Evolutionary conservation across 2,329 filamentous ascomycete species (phyloP).

Genomic region (Blumeriella jaapii): DNA sequence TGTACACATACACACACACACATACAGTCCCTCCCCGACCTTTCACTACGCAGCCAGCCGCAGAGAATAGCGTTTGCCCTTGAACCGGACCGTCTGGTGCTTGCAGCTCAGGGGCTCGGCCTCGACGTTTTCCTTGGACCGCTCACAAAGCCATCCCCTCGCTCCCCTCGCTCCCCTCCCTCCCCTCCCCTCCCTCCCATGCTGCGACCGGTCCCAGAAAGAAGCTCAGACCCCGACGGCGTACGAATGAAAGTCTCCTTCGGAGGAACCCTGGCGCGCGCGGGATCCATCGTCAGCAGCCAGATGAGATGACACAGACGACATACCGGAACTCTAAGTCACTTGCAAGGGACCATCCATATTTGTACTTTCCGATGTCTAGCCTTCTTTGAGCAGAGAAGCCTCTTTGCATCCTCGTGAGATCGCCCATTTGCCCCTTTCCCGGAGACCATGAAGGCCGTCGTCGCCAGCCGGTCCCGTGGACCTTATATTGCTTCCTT

Average conservation of each 20-base stretch:
- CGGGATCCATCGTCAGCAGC: constrained; percentile 23
- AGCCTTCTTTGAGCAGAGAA: constrained; percentile 20
- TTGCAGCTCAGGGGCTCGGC: constrained; percentile 21
- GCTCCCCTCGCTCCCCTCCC: neutral
- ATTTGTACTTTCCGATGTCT: constrained; percentile 25
- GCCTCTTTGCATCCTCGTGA: constrained; percentile 20
- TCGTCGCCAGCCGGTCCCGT: constrained; percentile 10
- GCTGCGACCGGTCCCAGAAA: constrained; percentile 21
- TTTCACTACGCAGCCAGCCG: constrained; percentile 19
- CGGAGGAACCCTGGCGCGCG: constrained; percentile 19
- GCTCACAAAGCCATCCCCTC: constrained; percentile 19
- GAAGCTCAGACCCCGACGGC: constrained; percentile 24
- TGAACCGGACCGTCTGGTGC: constrained; percentile 3
- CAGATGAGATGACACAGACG: constrained; percentile 28
- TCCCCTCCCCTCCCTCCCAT: neutral
- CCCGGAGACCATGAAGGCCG: too few species aligned
- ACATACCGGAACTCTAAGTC: constrained; percentile 26
- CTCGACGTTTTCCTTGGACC: constrained; percentile 23
- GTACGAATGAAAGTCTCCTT: constrained; percentile 7
- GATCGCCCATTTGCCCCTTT: constrained; percentile 13
- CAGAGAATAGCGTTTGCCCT: constrained; percentile 11
- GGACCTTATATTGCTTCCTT: too few species aligned
- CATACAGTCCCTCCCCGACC: constrained; percentile 6
- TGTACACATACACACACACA: too few species aligned
- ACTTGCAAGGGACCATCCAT: constrained; percentile 23